A percentile compares a stretch with the other conserved stretches of the same genome.
phyloP scores from a whole-genome alignment of 106 monocot genomes.

The Narthecium ossifragum region DNA sequence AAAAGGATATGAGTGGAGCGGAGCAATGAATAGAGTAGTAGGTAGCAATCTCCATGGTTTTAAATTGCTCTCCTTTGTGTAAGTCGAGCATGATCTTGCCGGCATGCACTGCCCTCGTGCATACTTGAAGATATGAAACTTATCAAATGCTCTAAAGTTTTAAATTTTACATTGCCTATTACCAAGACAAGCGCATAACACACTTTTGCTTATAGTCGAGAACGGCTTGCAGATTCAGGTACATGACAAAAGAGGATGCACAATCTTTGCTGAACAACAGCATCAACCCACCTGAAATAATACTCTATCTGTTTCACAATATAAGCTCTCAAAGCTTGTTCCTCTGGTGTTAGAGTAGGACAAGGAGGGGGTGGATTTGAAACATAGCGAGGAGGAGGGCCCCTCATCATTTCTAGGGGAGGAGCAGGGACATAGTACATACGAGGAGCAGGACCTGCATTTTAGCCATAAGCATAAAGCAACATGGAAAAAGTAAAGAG shows the following conservation, averaged over 20 bases:
- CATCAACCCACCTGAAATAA: constrained; percentile 76
- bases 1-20: too few relatives aligned
- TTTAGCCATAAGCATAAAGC: neutral
- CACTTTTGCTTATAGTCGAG: too few relatives aligned
- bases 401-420: constrained; percentile 55
- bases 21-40: too few relatives aligned
- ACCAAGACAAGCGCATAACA: too few relatives aligned
- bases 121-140: too few relatives aligned
- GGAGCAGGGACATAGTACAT: constrained; percentile 46
- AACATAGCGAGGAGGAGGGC: constrained; percentile 36
- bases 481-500: neutral
- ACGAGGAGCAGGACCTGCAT: constrained; percentile 57
- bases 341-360: constrained; percentile 26
- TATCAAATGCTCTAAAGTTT: too few relatives aligned
- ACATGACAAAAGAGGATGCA: neutral
- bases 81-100: too few relatives aligned
- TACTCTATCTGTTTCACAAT: constrained; percentile 77
- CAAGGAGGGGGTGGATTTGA: constrained; percentile 27
- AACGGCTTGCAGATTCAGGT: too few relatives aligned
- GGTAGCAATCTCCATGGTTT: too few relatives aligned
- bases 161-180: too few relatives aligned
- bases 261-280: neutral
- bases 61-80: too few relatives aligned
- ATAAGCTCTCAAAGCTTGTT: constrained; percentile 37
- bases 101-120: too few relatives aligned